Percentiles rank a stretch among this genome's conserved stretches.
phyloP scores from a whole-genome alignment of 331 rosid genomes.

The Spiraea crenata region DNA sequence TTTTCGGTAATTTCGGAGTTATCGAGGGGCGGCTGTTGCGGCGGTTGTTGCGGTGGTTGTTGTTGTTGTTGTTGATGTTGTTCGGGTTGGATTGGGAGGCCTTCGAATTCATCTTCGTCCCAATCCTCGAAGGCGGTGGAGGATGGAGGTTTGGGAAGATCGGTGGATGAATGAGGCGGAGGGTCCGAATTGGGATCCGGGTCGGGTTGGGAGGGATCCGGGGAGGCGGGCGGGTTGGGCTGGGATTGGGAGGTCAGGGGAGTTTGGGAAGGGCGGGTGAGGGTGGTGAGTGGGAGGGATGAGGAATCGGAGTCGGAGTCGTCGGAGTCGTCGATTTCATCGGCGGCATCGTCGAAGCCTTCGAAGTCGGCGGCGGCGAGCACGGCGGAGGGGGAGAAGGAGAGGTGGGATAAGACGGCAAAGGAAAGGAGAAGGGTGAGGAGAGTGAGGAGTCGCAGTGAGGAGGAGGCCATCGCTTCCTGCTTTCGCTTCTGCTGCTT shows the following conservation, averaged over 20 bases:
- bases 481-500: neutral
- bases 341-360: slow-evolving; percentile 91
- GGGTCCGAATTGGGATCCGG: slow-evolving; percentile 28
- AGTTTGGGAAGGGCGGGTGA: slow-evolving; percentile 8
- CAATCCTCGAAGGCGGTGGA: slow-evolving; percentile 70
- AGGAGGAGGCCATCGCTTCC: slow-evolving; percentile 4
- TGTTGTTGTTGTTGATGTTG: neutral
- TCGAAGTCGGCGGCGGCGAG: slow-evolving; percentile 80
- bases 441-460: slow-evolving; percentile 12
- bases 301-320: slow-evolving; percentile 34
- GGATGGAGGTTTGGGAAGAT: slow-evolving; percentile 48
- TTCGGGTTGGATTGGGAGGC: slow-evolving; percentile 44
- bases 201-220: slow-evolving; percentile 50
- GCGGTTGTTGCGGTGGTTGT: neutral
- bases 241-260: slow-evolving; percentile 13
- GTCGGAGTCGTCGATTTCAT: neutral
- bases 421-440: slow-evolving; percentile 18
- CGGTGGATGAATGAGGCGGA: slow-evolving; percentile 32
- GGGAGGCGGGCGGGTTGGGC: slow-evolving; percentile 19
- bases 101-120: slow-evolving; percentile 99
- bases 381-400: slow-evolving; percentile 26
- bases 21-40: slow-evolving; percentile 22
- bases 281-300: slow-evolving; percentile 27
- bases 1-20: slow-evolving; percentile 24
- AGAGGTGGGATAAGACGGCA: slow-evolving; percentile 20